These are phyloP conservation scores for Tulasnella calospora DNA, from an alignment of 768 basidiomycete species.

Conservation along the genomic window DNA sequence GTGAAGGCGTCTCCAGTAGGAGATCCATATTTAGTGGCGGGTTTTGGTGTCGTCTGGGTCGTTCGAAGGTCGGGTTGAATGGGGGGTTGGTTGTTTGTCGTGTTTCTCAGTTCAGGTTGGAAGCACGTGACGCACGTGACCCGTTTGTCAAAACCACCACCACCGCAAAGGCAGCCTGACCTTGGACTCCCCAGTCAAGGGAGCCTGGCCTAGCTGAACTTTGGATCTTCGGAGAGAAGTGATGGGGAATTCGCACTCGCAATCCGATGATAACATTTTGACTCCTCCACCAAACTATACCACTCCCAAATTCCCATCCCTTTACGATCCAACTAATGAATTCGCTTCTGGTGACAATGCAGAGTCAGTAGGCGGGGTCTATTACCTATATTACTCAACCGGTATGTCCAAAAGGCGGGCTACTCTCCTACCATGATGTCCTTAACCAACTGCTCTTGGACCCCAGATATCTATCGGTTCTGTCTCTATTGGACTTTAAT, in stretches of 20 bases:
- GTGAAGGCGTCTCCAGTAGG: slow-evolving; percentile 65
- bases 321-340: slow-evolving; percentile 25
- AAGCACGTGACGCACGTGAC: background rate
- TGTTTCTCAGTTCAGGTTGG: slow-evolving; percentile 2
- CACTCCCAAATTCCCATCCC: slow-evolving; percentile 24
- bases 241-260: slow-evolving; percentile 13
- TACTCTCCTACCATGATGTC: background rate
- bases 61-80: background rate
- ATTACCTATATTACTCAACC: slow-evolving; percentile 23
- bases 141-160: background rate
- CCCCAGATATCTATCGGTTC: slow-evolving; percentile 25
- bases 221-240: background rate
- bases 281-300: slow-evolving; percentile 25
- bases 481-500: slow-evolving; percentile 29
- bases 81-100: slow-evolving; percentile 11
- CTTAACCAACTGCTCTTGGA: background rate
- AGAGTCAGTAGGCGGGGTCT: background rate
- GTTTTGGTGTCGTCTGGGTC: background rate
- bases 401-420: background rate
- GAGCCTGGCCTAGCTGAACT: background rate
- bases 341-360: slow-evolving; percentile 3
- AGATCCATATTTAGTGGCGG: slow-evolving; percentile 13
- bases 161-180: background rate
- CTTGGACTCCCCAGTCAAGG: background rate
- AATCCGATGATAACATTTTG: slow-evolving; percentile 14